Base-by-base conservation (phyloP, 768 basidiomycete species). In the Serendipita sp. region DNA sequence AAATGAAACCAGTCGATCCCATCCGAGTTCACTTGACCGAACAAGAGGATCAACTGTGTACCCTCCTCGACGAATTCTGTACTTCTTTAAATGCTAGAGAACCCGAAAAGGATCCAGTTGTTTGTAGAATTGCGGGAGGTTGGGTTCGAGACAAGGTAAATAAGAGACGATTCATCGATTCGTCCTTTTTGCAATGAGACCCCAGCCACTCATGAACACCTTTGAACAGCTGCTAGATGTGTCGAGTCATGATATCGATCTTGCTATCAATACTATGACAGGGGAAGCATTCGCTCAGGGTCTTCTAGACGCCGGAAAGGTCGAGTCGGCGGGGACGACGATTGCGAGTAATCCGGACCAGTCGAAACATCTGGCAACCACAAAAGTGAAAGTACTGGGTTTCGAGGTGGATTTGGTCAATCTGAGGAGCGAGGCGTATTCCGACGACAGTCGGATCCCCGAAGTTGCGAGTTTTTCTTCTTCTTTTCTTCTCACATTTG, bases 101-200 rank as follows among this genome's bases (percentile, higher is more conserved):
- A 9, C 76, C 82, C 22, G 72, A 73, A 3, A 84, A 82, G 0
- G 78, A 81, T 0, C 67, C 65, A 22, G 73, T 78, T 0, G 74
- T 75, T 65, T 95, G 95, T 71, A 80, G 96, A 67, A 89, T 99
- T 51, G 96, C 93, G 11, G 96, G 96, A 17, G 96, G 96, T 20
- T 99, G 96, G 96, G 96, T 98, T 48, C 78, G 96, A 69, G 96
- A 99, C 73, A 99, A 99, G 85, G 95, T 93, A 64, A 67, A n/a
- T n/a, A n/a, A n/a, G n/a, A n/a, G n/a, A n/a, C 43, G 42, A 63
- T 63, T 34, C 42, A n/a, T 9, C 7, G 24, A 3, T 20, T 31
- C 16, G 30, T 60, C 9, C 64, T 26, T 60, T 67, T 62, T n/a
- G n/a, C n/a, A n/a, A n/a, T n/a, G n/a, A n/a, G n/a, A n/a, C n/a